Conservation (phyloP, 345 rosid genomes). For the Murraya paniculata region DNA sequence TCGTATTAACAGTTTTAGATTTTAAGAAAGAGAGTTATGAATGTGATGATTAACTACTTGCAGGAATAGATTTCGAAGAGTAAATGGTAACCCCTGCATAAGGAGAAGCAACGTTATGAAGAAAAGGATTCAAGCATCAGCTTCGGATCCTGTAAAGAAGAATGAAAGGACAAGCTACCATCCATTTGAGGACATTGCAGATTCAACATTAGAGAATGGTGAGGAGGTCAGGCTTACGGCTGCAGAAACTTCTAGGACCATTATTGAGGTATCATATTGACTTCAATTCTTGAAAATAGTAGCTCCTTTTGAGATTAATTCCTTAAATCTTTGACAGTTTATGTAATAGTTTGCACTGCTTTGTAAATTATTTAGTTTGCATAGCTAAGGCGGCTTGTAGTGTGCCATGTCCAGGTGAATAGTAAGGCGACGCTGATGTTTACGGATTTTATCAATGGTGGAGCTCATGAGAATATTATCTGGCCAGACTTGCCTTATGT, state of each 20-base stretch:
- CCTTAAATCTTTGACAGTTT: not conserved
- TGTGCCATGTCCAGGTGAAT: conserved; percentile 74
- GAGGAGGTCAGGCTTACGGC: conserved; percentile 58
- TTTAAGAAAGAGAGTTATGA: not conserved
- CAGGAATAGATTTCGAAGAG: conserved; percentile 47
- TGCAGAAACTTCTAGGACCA: conserved; percentile 76
- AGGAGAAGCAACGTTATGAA: conserved; percentile 38
- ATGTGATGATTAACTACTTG: conserved; percentile 13
- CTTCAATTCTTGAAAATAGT: conserved; percentile 18
- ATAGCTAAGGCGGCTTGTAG: conserved; percentile 53
- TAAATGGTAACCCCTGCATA: conserved; percentile 27
- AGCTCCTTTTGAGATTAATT: not conserved
- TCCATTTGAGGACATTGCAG: conserved; percentile 80
- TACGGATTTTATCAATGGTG: conserved; percentile 55
- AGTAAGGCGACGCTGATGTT: conserved; percentile 75
- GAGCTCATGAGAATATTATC: conserved; percentile 67
- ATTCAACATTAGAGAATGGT: conserved; percentile 33
- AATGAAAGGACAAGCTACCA: conserved; percentile 54
- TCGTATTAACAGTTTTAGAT: not conserved
- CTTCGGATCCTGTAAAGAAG: conserved; percentile 58
- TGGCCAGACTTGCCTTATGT: conserved; percentile 87
- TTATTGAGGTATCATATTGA: conserved; percentile 75
- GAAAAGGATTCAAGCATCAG: conserved; percentile 60
- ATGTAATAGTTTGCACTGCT: not conserved
- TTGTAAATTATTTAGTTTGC: conserved; percentile 20